Base-by-base conservation (phyloP, 2,329 filamentous ascomycete genomes). In the Lecanicillium sp. region DNA sequence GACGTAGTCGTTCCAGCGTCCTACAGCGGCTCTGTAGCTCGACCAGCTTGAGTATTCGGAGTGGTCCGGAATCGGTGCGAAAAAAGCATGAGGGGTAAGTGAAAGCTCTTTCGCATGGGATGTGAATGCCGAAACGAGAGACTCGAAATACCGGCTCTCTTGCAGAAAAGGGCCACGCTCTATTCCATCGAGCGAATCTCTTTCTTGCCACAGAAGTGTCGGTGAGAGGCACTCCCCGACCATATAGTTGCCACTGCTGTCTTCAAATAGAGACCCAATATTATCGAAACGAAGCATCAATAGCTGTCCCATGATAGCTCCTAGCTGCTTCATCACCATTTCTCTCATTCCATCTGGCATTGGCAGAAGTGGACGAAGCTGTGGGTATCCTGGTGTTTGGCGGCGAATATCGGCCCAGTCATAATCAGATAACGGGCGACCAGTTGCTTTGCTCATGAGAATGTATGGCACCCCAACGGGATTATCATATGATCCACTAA, bases 51-150 rank as follows among this genome's bases (percentile, higher is more conserved):
- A 29, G 33, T 58, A 65, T 11, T 61, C 55, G 7, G 39, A 26
- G 4, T 48, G 26, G 26, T 57, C 49, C 33, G 58, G 61, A 32
- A 62, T 48, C 3, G 59, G 62, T 9, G 60, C 60, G 38, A 61
- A 60, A 38, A 62, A 62, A 37, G 14, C 44, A 40, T 63, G 54
- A 7, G 58, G 55, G n/a, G 44, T 41, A 10, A 63, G 51, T 6
- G 48, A 41, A 48, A 64, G 60, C 48, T 61, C 51, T 42, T 55
- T 46, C 21, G 44, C 54, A 49, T 62, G 57, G 17, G 29, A 36
- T 27, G 41, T 53, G 44, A 60, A 55, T 2, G 54, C 55, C 24
- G 55, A 56, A 9, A 58, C 42, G 4, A 61, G 53, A 29, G 60
- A 54, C 33, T 53, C 29, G 1, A 61, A 54, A 42, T 62, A 62